phyloP scores from a whole-genome alignment of 2,329 filamentous ascomycete species.

The Tolypocladium capitatum region DNA sequence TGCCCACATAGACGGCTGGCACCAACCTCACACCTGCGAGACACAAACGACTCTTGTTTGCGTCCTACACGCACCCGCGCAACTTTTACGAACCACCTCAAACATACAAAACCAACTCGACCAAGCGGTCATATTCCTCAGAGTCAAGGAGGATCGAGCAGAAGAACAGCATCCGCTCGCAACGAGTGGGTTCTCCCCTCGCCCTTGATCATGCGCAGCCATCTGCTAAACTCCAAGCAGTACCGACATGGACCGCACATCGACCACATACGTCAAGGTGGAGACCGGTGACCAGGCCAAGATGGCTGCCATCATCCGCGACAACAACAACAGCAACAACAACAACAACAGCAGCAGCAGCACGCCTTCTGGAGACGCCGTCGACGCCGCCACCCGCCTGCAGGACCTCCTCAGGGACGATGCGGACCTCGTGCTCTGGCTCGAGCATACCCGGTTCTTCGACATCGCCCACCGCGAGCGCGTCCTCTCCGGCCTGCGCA shows the following conservation, averaged over 20 bases:
- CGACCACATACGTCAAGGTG: neutral
- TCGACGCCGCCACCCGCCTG: neutral
- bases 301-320: too few relatives aligned
- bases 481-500: slow-evolving; percentile 6
- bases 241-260: neutral
- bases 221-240: neutral
- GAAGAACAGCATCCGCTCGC: neutral
- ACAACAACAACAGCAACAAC: neutral
- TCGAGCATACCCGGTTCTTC: slow-evolving; percentile 13
- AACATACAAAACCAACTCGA: neutral
- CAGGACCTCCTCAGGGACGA: slow-evolving; percentile 2
- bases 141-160: neutral
- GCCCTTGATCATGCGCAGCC: neutral
- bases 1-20: neutral
- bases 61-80: neutral
- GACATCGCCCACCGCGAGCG: slow-evolving; percentile 7
- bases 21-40: neutral
- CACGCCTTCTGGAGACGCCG: too few relatives aligned
- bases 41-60: neutral
- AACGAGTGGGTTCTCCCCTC: neutral
- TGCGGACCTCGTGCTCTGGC: slow-evolving; percentile 11
- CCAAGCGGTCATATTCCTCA: neutral
- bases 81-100: neutral
- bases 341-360: neutral
- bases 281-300: neutral